Conservation (phyloP, 2,329 filamentous ascomycete genomes). For the Sordariomycetes sp. region DNA sequence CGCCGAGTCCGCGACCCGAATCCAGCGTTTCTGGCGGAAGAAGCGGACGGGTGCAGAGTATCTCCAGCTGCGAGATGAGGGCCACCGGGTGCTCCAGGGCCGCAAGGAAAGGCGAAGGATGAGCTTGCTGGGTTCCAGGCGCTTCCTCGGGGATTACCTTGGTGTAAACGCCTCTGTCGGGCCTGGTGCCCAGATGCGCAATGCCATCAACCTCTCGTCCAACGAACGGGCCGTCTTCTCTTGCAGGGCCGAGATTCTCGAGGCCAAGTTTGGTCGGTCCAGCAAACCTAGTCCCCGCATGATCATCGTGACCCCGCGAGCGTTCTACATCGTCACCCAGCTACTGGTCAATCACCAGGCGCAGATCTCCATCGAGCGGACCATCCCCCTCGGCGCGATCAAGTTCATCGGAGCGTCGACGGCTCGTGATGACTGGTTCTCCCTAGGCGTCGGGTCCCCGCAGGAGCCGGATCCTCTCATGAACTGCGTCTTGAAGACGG, state of each 20-base stretch:
- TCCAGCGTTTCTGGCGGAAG: conserved; percentile 92
- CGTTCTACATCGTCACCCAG: conserved; percentile 84
- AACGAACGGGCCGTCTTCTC: conserved; percentile 80
- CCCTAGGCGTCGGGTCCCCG: conserved; percentile 76
- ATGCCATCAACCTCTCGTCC: conserved; percentile 56
- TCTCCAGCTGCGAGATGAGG: conserved; percentile 77
- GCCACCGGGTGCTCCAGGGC: conserved; percentile 68
- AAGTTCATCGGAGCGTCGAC: conserved; percentile 77
- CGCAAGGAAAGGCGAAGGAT: conserved; percentile 87
- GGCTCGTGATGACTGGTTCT: conserved; percentile 92
- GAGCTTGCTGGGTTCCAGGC: conserved; percentile 81
- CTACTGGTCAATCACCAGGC: conserved; percentile 71
- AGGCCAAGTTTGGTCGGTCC: conserved; percentile 92
- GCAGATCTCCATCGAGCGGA: conserved; percentile 70
- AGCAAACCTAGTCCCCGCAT: conserved; percentile 86
- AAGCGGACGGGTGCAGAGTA: conserved; percentile 86
- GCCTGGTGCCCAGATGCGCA: conserved; percentile 70
- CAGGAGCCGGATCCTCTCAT: conserved; percentile 90
- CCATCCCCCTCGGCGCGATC: conserved; percentile 75
- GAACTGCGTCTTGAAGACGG: conserved; percentile 91
- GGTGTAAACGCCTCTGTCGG: conserved; percentile 74
- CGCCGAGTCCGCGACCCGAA: conserved; percentile 82
- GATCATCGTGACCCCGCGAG: conserved; percentile 72
- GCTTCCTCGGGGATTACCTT: conserved; percentile 92
- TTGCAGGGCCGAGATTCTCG: conserved; percentile 77